Evolutionary conservation across 2,329 filamentous ascomycete genomes (phyloP).

Genomic region (Scedosporium aurantiacum): DNA sequence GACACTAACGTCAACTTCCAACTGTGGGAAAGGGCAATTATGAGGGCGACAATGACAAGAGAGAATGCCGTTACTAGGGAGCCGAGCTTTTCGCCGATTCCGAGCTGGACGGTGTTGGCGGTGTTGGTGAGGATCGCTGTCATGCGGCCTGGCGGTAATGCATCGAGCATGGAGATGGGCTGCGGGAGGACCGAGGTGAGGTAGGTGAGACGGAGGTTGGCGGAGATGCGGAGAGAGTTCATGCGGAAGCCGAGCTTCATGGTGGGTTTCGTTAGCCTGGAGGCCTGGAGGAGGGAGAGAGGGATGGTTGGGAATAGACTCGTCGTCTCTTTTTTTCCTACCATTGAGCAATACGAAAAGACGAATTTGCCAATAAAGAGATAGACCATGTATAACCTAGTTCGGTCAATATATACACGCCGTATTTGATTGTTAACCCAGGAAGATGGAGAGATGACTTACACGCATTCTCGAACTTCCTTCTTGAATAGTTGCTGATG

Average conservation of each 20-base stretch:
- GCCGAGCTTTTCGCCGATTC: conserved; percentile 40
- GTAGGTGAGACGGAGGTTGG: conserved; percentile 37
- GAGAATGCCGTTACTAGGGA: conserved; percentile 28
- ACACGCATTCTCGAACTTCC: conserved; percentile 13
- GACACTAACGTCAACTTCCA: conserved; percentile 41
- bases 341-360: conserved; percentile 20
- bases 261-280: neutral
- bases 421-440: neutral
- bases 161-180: conserved; percentile 36
- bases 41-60: conserved; percentile 31
- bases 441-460: conserved; percentile 2
- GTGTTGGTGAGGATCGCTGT: conserved; percentile 39
- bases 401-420: neutral
- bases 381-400: conserved; percentile 23
- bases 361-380: conserved; percentile 22
- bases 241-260: conserved; percentile 33
- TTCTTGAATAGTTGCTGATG: conserved; percentile 3
- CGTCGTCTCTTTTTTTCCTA: conserved; percentile 10
- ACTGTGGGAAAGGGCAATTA: conserved; percentile 39
- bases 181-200: conserved; percentile 36
- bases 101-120: conserved; percentile 40
- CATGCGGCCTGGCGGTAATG: conserved; percentile 37
- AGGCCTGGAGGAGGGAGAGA: neutral
- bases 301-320: neutral
- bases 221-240: conserved; percentile 37